Percentiles rank a stretch among this genome's conserved stretches.
These are phyloP conservation scores for Metarhizium guizhouense DNA, from an alignment of 2,329 filamentous ascomycete genomes.

Conservation along the genomic window DNA sequence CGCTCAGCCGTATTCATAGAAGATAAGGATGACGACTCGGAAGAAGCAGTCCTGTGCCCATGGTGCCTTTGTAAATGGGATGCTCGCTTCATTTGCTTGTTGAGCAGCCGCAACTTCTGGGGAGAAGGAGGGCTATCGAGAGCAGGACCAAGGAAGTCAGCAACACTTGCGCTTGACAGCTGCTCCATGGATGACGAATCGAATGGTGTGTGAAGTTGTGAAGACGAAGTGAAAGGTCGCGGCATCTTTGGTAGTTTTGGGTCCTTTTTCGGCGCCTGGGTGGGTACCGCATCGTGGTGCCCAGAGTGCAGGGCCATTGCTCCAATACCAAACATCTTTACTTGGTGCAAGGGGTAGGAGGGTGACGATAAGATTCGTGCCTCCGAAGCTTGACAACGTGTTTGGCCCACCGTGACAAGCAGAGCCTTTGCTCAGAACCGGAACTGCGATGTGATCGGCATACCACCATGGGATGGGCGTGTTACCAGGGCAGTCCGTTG, in stretches of 20 bases:
- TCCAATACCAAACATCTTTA: constrained; percentile 11
- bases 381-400: constrained; percentile 6
- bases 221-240: constrained; percentile 4
- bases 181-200: constrained; percentile 11
- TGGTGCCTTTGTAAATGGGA: constrained; percentile 29
- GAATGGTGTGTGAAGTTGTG: constrained; percentile 7
- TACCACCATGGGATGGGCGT: neutral
- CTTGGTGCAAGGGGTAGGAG: constrained; percentile 8
- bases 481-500: neutral
- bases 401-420: constrained; percentile 6
- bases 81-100: constrained; percentile 47
- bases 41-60: constrained; percentile 35
- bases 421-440: constrained; percentile 4
- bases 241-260: constrained; percentile 3
- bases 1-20: constrained; percentile 32
- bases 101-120: constrained; percentile 48
- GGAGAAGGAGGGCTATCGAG: constrained; percentile 54
- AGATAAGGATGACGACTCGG: constrained; percentile 45
- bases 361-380: constrained; percentile 8
- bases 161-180: constrained; percentile 13
- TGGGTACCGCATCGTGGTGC: constrained; percentile 13
- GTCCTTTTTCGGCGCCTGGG: constrained; percentile 3
- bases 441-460: constrained; percentile 5
- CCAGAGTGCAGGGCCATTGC: constrained; percentile 17
- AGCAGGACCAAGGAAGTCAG: constrained; percentile 46